Evolutionary conservation across 306 rosid species (phyloP).

Genomic region (Citrullus amarus): DNA sequence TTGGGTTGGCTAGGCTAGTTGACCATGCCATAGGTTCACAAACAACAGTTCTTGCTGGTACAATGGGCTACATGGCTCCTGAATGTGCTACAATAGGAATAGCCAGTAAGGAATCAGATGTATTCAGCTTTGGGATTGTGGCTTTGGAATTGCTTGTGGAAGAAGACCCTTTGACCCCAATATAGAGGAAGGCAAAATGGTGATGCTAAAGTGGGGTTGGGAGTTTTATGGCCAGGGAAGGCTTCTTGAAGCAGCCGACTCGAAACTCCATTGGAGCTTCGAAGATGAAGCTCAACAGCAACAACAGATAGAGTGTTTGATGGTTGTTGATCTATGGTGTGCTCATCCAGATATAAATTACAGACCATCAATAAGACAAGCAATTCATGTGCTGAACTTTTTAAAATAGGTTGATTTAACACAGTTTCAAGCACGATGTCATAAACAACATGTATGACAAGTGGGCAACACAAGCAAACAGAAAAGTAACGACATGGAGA

Average conservation of each 20-base stretch:
- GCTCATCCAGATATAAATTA: constrained; percentile 14
- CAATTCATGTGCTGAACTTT: constrained; percentile 14
- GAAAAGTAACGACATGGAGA: too few relatives aligned
- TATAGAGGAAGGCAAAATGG: background rate
- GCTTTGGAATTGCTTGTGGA: constrained; percentile 37
- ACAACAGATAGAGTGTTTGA: constrained; percentile 14
- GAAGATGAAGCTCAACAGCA: background rate
- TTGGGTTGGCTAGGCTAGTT: constrained; percentile 16
- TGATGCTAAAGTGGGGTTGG: constrained; percentile 29
- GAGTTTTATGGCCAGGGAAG: constrained; percentile 6
- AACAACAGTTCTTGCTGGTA: constrained; percentile 11
- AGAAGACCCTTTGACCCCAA: constrained; percentile 14
- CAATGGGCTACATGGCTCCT: constrained; percentile 20
- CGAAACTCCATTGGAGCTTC: constrained; percentile 3
- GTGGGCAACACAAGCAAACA: too few relatives aligned
- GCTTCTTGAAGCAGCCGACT: constrained; percentile 15
- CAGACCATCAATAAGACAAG: constrained; percentile 28
- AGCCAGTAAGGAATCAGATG: constrained; percentile 16
- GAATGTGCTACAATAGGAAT: background rate
- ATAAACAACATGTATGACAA: too few relatives aligned
- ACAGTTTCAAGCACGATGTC: too few relatives aligned
- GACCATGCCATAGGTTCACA: constrained; percentile 1
- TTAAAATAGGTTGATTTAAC: too few relatives aligned
- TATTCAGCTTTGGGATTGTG: constrained; percentile 33
- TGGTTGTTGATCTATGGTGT: constrained; percentile 26